These are phyloP conservation scores for Chamaenerion angustifolium DNA, from an alignment of 345 rosid species.

Conservation along the genomic window DNA sequence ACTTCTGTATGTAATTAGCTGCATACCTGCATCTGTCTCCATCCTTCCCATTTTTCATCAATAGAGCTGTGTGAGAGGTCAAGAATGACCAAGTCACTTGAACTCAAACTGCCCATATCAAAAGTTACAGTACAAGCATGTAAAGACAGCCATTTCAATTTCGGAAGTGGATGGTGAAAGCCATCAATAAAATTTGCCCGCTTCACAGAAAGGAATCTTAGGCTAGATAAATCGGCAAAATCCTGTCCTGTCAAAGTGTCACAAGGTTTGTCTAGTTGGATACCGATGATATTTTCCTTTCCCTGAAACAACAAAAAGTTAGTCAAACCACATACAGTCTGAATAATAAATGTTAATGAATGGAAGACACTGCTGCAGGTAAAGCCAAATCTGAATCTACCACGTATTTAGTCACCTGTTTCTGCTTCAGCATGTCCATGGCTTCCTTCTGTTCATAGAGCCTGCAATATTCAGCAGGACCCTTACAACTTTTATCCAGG, in stretches of 20 bases:
- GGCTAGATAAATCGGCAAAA: not conserved
- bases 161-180: not conserved
- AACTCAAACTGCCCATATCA: not conserved
- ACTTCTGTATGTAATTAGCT: no score
- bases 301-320: not conserved
- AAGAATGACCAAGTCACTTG: not conserved
- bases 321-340: not conserved
- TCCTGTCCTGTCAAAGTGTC: no score
- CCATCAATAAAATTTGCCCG: not conserved
- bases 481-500: rapidly evolving
- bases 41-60: conserved; percentile 1
- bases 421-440: not conserved
- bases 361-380: no score
- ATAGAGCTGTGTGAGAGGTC: not conserved
- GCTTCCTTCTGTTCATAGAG: not conserved
- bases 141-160: conserved; percentile 2
- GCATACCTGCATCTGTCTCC: conserved; percentile 1
- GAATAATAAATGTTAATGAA: no score
- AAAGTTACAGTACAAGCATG: not conserved
- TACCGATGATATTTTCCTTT: not conserved
- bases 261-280: not conserved
- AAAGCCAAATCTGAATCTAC: no score
- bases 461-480: not conserved
- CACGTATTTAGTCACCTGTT: not conserved
- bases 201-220: not conserved